A percentile compares a stretch with the other conserved stretches of the same genome.
Conservation (phyloP, 345 rosid species). For the Gossypium ekmanianum region DNA sequence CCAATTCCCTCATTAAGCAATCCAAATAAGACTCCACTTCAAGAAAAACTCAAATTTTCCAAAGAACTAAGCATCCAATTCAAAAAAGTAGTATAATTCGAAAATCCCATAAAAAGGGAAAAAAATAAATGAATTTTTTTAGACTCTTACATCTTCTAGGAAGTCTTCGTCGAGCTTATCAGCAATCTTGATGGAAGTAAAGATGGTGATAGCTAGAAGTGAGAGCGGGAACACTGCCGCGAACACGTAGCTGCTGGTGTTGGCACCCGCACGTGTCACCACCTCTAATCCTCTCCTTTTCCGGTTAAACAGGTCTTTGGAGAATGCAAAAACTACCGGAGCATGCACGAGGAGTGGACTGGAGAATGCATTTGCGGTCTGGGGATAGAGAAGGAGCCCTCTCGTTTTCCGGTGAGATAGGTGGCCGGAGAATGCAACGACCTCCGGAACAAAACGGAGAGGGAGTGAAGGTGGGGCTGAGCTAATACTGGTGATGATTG, state of each 20-base stretch:
- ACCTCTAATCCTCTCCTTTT: constrained; percentile 33
- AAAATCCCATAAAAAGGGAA: background rate
- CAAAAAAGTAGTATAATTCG: background rate
- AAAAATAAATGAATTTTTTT: background rate
- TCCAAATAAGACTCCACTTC: background rate
- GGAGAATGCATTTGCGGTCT: background rate
- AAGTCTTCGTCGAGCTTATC: constrained; percentile 67
- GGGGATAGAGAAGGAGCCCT: background rate
- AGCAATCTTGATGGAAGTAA: constrained; percentile 57
- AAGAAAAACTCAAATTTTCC: background rate
- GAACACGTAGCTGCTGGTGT: constrained; percentile 49
- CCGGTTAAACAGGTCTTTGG: constrained; percentile 17
- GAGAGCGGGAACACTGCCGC: constrained; percentile 69
- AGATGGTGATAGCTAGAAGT: constrained; percentile 61
- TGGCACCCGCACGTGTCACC: constrained; percentile 65
- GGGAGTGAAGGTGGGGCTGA: too few species aligned
- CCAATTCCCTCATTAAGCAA: background rate
- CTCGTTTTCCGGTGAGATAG: background rate
- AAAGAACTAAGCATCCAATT: background rate
- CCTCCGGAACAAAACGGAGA: background rate
- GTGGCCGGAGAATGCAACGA: background rate
- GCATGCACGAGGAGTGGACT: constrained; percentile 5
- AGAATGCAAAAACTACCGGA: constrained; percentile 16
- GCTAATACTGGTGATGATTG: too few species aligned
- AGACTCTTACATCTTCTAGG: constrained; percentile 59